Conservation (phyloP, 371 early-diverging fungal species). For the Capillidium rhysosporum region DNA sequence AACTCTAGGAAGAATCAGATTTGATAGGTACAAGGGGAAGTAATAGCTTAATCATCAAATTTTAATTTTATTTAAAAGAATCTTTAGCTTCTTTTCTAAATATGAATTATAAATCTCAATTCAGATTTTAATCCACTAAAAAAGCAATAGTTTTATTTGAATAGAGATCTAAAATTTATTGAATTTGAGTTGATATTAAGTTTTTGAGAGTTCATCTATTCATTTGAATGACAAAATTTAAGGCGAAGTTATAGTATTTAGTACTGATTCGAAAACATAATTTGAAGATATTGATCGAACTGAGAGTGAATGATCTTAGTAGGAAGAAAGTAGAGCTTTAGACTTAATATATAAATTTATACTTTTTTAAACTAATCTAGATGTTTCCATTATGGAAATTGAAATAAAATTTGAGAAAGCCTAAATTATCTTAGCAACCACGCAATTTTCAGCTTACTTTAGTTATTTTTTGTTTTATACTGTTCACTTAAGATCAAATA, state of each 20-base stretch:
- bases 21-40: constrained; percentile 42
- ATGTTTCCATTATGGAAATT: constrained; percentile 11
- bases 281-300: constrained; percentile 67
- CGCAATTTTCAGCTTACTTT: too few relatives aligned
- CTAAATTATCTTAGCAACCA: too few relatives aligned
- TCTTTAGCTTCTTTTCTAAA: constrained; percentile 21
- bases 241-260: constrained; percentile 51
- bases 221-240: constrained; percentile 7
- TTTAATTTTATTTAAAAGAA: constrained; percentile 81
- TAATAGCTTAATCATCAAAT: constrained; percentile 77
- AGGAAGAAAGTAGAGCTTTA: constrained; percentile 44
- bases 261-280: constrained; percentile 39
- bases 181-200: constrained; percentile 53
- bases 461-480: too few relatives aligned
- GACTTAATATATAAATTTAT: background rate
- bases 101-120: constrained; percentile 9
- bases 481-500: too few relatives aligned
- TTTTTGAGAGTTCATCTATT: background rate
- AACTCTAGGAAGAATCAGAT: constrained; percentile 13
- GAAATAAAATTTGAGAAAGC: constrained; percentile 7
- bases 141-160: constrained; percentile 44
- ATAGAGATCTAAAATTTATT: constrained; percentile 67
- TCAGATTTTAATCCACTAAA: constrained; percentile 29
- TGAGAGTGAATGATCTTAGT: constrained; percentile 75
- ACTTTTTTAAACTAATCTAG: constrained; percentile 6